Evolutionary conservation across 2,329 filamentous ascomycete genomes (phyloP).

Genomic region (Aureobasidium sp.): DNA sequence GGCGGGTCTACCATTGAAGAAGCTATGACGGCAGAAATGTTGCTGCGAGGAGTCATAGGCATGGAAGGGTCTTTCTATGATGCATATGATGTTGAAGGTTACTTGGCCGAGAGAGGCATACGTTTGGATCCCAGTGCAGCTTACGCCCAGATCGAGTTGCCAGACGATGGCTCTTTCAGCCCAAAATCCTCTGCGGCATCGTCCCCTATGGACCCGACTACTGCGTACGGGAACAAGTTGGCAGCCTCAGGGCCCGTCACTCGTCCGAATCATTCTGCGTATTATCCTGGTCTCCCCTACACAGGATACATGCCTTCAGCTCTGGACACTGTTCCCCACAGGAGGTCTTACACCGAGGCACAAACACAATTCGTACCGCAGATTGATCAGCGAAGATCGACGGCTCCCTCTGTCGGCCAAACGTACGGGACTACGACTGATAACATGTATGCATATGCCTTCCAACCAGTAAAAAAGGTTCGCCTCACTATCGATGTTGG

Average conservation of each 20-base stretch:
- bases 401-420: neutral
- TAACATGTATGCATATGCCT: neutral
- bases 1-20: slow-evolving; percentile 20
- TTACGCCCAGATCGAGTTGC: slow-evolving; percentile 51
- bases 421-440: neutral
- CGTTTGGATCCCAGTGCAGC: slow-evolving; percentile 53
- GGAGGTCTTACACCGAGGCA: neutral
- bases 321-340: neutral
- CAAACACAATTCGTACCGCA: neutral
- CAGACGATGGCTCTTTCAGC: neutral
- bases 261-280: neutral
- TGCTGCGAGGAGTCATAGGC: slow-evolving; percentile 45
- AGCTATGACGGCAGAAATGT: slow-evolving; percentile 23
- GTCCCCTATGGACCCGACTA: neutral
- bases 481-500: neutral
- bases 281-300: neutral
- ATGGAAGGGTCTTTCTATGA: slow-evolving; percentile 50
- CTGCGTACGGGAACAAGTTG: neutral
- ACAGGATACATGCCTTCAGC: neutral
- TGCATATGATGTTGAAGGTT: slow-evolving; percentile 65
- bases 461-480: neutral
- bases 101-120: slow-evolving; percentile 57
- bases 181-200: neutral
- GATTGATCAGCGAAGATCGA: neutral
- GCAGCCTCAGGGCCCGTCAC: neutral